A percentile compares a stretch with the other conserved stretches of the same genome.
Evolutionary conservation across 2,329 filamentous ascomycete genomes (phyloP).

Genomic region (Penicillium sp.): DNA sequence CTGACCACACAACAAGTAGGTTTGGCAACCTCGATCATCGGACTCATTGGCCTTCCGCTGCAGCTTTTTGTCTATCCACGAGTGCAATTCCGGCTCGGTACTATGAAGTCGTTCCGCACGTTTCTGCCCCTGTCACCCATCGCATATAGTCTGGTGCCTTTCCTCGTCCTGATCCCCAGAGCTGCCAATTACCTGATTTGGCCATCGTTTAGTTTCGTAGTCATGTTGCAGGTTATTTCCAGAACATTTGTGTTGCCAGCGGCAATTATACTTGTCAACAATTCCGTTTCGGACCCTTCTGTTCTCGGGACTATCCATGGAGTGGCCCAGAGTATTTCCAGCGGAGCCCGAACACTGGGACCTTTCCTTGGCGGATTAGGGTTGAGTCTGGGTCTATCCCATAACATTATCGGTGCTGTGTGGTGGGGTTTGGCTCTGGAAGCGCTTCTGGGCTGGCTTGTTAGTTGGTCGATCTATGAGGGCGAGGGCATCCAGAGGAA

Average conservation of each 20-base stretch:
- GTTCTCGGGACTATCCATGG: slow-evolving; percentile 59
- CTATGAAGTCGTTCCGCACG: slow-evolving; percentile 63
- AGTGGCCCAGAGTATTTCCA: slow-evolving; percentile 53
- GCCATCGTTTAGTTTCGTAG: slow-evolving; percentile 60
- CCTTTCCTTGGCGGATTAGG: slow-evolving; percentile 54
- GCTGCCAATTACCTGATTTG: slow-evolving; percentile 51
- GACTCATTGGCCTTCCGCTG: slow-evolving; percentile 68
- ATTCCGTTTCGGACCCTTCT: slow-evolving; percentile 54
- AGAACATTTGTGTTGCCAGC: slow-evolving; percentile 65
- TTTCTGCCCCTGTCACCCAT: slow-evolving; percentile 68
- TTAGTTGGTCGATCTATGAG: slow-evolving; percentile 61
- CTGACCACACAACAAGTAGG: slow-evolving; percentile 68
- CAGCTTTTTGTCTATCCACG: slow-evolving; percentile 69
- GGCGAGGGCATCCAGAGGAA: slow-evolving; percentile 58
- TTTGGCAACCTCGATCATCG: slow-evolving; percentile 73
- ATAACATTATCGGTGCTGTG: slow-evolving; percentile 53
- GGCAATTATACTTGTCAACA: slow-evolving; percentile 58
- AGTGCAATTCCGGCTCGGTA: slow-evolving; percentile 64
- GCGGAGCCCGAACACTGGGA: slow-evolving; percentile 53
- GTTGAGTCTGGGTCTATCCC: slow-evolving; percentile 50
- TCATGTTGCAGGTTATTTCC: slow-evolving; percentile 66
- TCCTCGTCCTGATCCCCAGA: slow-evolving; percentile 64
- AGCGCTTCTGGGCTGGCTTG: slow-evolving; percentile 54
- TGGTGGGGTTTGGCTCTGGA: slow-evolving; percentile 57
- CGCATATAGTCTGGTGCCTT: slow-evolving; percentile 66